Evolutionary conservation across 2,329 filamentous ascomycete genomes (phyloP), one percentile per base, ranked within the genome.

Genomic region (Reticulascus tulasneorum): DNA sequence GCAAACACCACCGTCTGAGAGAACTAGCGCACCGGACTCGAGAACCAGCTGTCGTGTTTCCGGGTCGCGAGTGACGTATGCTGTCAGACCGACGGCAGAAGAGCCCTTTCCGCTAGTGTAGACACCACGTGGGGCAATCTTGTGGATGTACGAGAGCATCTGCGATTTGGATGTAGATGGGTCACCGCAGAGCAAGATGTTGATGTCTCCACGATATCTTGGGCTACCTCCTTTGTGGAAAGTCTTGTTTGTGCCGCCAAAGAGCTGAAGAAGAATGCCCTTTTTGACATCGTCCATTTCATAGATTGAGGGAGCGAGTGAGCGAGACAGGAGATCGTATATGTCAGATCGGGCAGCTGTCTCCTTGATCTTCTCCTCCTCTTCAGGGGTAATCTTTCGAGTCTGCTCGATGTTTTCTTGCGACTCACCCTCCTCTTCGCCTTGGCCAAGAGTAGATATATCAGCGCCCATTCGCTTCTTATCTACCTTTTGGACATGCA

Each of bases 241-340:
- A 1, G 86, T 87, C 67, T 98, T 98, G 71, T 98, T 98, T 22
- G 93, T 95, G 38, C 93, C 93, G 23, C 93, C 91, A 57, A 98
- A 98, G 25, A 98, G 78, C 55, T 98, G 93, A 5, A 98, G 79
- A 9, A 98, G 71, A 44, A 98, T 96, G 9, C 93, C 93, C 66
- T 98, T 98, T 73, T 98, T 98, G 30, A 97, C 89, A 53, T 98
- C 93, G 49, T 98, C 93, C 82, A 94, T 86, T 63, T 98, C 93
- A 66, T 94, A 96, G 53, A 98, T 84, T 41, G 90, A 96, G 11
- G 93, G 93, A 3, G 93, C 93, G 19, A 98, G 71, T 2, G 91
- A 97, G 23, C 91, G 80, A 13, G 93, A 77, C 5, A 98, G 77
- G 17, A 98, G 76, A 16, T 98, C 90, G 59, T 98, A 98, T 35